phyloP scores from a whole-genome alignment of 805 yeast genomes.

The Schizosaccharomyces octosporus region DNA sequence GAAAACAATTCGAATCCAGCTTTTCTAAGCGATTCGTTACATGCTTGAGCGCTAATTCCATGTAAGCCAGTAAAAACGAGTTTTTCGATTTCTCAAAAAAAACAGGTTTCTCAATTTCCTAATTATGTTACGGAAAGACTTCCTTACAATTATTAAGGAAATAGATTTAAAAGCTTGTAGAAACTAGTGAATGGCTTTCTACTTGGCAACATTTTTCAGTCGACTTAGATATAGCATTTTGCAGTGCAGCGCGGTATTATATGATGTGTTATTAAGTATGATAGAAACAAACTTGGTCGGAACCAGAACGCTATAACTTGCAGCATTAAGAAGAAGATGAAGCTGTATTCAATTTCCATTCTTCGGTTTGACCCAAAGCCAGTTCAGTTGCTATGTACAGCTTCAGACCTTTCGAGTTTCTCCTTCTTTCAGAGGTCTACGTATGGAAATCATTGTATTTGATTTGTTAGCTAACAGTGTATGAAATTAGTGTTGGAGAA shows the following conservation, averaged over 20 bases:
- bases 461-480: background rate
- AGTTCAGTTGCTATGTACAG: constrained; percentile 47
- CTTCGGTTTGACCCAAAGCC: constrained; percentile 32
- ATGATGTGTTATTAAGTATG: background rate
- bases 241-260: no score
- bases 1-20: background rate
- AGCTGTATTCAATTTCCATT: constrained; percentile 73
- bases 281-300: background rate
- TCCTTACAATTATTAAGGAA: no score
- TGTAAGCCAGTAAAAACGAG: background rate
- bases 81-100: no score
- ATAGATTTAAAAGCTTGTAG: no score
- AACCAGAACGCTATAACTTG: background rate
- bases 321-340: constrained; percentile 27
- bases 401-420: constrained; percentile 63
- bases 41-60: background rate
- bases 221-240: no score
- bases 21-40: background rate
- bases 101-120: no score
- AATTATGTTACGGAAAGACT: no score
- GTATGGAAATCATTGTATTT: background rate
- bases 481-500: constrained; percentile 37
- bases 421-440: constrained; percentile 33
- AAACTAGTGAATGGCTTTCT: no score
- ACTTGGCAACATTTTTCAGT: no score